Conservation (phyloP, 306 rosid genomes). For the Vigna hirtella region DNA sequence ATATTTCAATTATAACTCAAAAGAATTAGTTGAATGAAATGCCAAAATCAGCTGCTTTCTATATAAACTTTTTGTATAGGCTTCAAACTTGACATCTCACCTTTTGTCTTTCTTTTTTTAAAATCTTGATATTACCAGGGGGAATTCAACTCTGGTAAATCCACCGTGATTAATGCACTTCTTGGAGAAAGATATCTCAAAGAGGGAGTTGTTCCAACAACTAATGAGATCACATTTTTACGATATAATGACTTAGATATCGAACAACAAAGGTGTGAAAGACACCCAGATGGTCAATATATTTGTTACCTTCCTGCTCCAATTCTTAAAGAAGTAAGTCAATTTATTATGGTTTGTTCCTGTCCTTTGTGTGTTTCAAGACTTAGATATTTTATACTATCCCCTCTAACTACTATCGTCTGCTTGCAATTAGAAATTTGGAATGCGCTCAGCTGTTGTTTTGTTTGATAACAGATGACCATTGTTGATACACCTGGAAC, state of each 20-base stretch:
- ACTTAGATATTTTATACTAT: neutral
- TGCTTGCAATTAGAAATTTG: slow-evolving; percentile 3
- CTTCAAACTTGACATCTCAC: slow-evolving; percentile 14
- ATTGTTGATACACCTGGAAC: slow-evolving; percentile 99
- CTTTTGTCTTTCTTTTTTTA: neutral
- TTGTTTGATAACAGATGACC: slow-evolving; percentile 69
- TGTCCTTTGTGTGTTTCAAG: neutral
- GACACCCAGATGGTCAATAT: slow-evolving; percentile 94
- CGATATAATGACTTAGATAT: slow-evolving; percentile 60
- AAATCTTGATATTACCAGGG: slow-evolving; percentile 65
- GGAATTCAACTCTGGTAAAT: slow-evolving; percentile 97
- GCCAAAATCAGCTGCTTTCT: slow-evolving; percentile 26
- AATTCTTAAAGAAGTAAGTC: slow-evolving; percentile 79
- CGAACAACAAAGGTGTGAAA: slow-evolving; percentile 76
- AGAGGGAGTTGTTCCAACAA: slow-evolving; percentile 98
- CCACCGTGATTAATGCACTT: slow-evolving; percentile 95
- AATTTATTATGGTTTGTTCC: slow-evolving; percentile 33
- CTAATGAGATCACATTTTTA: slow-evolving; percentile 94
- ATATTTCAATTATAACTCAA: slow-evolving; percentile 4
- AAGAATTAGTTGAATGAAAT: slow-evolving; percentile 11
- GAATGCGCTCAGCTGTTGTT: slow-evolving; percentile 32
- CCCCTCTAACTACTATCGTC: slow-evolving; percentile 7
- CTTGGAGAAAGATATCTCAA: slow-evolving; percentile 92
- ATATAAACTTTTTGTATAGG: neutral
- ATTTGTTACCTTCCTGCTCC: slow-evolving; percentile 94